Conservation (phyloP, 495 filamentous ascomycete species). For the Aspergillus haitiensis region DNA sequence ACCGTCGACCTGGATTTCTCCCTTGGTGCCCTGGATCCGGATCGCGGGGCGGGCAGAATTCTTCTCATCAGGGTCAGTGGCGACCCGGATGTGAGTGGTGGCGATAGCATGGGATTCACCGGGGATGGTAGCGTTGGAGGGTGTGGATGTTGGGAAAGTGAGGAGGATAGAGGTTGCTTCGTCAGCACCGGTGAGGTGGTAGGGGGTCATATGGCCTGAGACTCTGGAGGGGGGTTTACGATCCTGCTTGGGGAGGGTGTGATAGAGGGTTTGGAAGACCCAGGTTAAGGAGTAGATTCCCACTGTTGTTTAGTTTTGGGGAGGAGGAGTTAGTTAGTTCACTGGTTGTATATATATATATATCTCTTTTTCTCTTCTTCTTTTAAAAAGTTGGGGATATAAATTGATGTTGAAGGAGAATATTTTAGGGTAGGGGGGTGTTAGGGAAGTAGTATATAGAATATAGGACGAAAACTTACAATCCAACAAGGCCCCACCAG, state of each 20-base stretch:
- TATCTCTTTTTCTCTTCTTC: background rate
- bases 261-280: constrained; percentile 91
- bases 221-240: constrained; percentile 56
- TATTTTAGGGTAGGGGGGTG: background rate
- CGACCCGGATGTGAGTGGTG: constrained; percentile 69
- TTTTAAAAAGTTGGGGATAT: background rate
- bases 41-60: constrained; percentile 64
- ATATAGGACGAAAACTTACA: constrained; percentile 37
- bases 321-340: no score
- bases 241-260: constrained; percentile 60
- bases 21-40: constrained; percentile 80
- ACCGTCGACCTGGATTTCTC: constrained; percentile 81
- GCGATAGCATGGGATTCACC: constrained; percentile 68
- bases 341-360: constrained; percentile 1
- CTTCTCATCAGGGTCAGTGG: constrained; percentile 64
- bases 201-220: constrained; percentile 69
- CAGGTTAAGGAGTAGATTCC: constrained; percentile 90
- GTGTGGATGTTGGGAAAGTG: constrained; percentile 67
- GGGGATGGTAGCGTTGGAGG: constrained; percentile 36
- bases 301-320: constrained; percentile 47
- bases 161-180: constrained; percentile 78
- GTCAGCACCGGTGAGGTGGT: constrained; percentile 77
- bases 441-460: background rate
- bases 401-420: background rate
- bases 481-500: constrained; percentile 81